phyloP scores from a whole-genome alignment of 2,329 filamentous ascomycete genomes.

The Coniochaeta sp. region DNA sequence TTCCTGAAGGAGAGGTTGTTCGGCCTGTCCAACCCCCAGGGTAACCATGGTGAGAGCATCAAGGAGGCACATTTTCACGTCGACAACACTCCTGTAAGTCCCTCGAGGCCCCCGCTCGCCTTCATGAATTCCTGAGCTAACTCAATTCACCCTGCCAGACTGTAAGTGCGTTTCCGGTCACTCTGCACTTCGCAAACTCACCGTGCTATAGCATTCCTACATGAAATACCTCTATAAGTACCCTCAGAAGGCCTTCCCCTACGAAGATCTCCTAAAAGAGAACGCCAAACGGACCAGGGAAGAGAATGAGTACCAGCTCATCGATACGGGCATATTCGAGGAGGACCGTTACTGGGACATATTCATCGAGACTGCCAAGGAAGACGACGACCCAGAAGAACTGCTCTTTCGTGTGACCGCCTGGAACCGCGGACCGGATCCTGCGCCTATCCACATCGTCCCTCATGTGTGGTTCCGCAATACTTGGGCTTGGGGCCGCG shows the following conservation, averaged over 20 bases:
- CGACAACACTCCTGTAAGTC: conserved; percentile 73
- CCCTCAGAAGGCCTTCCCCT: conserved; percentile 84
- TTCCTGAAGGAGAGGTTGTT: conserved; percentile 94
- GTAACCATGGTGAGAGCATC: conserved; percentile 94
- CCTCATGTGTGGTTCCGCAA: conserved; percentile 97
- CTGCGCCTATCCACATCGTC: conserved; percentile 85
- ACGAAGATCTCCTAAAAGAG: conserved; percentile 77
- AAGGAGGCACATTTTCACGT: conserved; percentile 96
- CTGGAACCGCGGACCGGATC: conserved; percentile 89
- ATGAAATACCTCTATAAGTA: conserved; percentile 99
- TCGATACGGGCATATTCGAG: conserved; percentile 82
- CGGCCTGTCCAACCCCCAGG: conserved; percentile 90
- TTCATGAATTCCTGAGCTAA: not conserved
- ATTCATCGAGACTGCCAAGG: conserved; percentile 92
- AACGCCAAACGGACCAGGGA: conserved; percentile 69
- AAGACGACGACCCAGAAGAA: conserved; percentile 84
- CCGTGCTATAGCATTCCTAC: conserved; percentile 66
- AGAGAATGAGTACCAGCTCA: conserved; percentile 84
- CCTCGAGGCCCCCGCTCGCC: not conserved
- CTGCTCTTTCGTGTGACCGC: conserved; percentile 90
- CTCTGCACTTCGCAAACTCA: conserved; percentile 18
- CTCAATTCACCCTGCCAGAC: not conserved
- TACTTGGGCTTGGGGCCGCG: conserved; percentile 91
- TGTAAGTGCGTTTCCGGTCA: not conserved
- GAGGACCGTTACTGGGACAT: conserved; percentile 95